Evolutionary conservation across 164 flowering plant genomes (phyloP).

Genomic region (Santalum album): DNA sequence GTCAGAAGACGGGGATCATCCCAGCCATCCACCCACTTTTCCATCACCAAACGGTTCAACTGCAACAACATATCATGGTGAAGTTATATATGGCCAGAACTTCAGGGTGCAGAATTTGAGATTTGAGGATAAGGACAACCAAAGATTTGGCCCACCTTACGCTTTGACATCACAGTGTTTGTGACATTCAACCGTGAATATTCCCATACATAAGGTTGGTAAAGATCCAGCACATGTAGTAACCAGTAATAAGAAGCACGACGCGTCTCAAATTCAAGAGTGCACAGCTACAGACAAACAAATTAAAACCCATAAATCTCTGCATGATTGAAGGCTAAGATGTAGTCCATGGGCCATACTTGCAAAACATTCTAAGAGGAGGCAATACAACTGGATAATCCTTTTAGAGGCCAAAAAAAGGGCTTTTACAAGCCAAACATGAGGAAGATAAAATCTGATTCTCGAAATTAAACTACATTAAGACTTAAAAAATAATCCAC

Average conservation of each 20-base stretch:
- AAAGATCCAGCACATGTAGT: constrained; percentile 66
- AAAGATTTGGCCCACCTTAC: constrained; percentile 77
- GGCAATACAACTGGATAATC: no score
- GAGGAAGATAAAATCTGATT: no score
- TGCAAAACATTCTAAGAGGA: no score
- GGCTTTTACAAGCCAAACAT: no score
- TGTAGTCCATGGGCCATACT: no score
- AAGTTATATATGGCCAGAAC: not conserved
- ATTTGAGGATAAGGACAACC: no score
- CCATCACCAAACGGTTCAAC: constrained; percentile 84
- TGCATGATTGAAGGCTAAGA: not conserved
- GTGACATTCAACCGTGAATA: constrained; percentile 88
- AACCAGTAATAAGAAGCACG: constrained; percentile 99
- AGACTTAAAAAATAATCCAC: no score
- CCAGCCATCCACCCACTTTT: constrained; percentile 96
- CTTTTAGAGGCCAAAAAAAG: no score
- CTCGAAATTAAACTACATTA: no score
- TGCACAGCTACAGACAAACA: constrained; percentile 61
- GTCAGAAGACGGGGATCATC: constrained; percentile 99
- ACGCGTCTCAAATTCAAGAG: constrained; percentile 97
- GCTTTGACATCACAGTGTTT: constrained; percentile 96
- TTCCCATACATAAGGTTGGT: constrained; percentile 94
- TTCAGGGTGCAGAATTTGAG: not conserved
- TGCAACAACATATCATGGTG: constrained; percentile 21
- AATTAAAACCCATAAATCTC: not conserved